Conservation (phyloP, 139 green algal genomes). For the Chlorella ohadii region DNA sequence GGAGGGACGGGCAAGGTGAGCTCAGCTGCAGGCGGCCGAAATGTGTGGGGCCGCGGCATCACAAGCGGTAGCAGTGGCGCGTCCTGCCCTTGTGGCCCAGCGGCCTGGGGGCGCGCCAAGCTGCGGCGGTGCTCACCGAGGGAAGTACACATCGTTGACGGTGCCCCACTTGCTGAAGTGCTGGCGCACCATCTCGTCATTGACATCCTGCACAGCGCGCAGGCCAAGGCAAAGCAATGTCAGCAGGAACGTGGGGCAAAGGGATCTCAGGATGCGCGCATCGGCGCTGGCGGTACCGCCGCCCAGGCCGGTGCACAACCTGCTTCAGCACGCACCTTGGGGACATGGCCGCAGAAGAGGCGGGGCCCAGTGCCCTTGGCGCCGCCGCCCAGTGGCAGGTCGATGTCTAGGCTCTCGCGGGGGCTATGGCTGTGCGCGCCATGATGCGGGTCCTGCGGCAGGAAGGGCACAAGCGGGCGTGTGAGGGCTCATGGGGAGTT, state of each 20-base stretch:
- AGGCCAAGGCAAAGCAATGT: too few species aligned
- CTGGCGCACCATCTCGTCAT: constrained; percentile 46
- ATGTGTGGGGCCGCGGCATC: too few species aligned
- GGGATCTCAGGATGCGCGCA: too few species aligned
- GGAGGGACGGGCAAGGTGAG: background rate
- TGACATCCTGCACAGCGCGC: constrained; percentile 56
- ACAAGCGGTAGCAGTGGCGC: too few species aligned
- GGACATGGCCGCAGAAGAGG: constrained; percentile 53
- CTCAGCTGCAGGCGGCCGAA: background rate
- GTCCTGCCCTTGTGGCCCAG: too few species aligned
- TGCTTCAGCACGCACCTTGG: constrained; percentile 33
- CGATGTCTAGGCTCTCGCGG: constrained; percentile 2
- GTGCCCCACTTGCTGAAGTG: constrained; percentile 51
- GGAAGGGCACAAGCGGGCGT: too few species aligned
- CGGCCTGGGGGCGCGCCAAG: too few species aligned
- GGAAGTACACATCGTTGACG: constrained; percentile 59
- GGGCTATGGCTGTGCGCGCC: too few species aligned
- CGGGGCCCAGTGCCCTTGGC: constrained; percentile 47
- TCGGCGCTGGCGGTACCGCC: background rate
- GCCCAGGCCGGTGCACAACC: background rate
- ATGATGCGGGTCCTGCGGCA: too few species aligned
- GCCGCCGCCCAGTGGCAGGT: background rate
- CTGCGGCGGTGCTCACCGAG: constrained; percentile 1
- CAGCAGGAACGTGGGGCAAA: too few species aligned
- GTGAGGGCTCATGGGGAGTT: too few species aligned